These are phyloP conservation scores for Diplocarpon mali DNA, from an alignment of 2,329 filamentous ascomycete genomes.

Conservation along the genomic window DNA sequence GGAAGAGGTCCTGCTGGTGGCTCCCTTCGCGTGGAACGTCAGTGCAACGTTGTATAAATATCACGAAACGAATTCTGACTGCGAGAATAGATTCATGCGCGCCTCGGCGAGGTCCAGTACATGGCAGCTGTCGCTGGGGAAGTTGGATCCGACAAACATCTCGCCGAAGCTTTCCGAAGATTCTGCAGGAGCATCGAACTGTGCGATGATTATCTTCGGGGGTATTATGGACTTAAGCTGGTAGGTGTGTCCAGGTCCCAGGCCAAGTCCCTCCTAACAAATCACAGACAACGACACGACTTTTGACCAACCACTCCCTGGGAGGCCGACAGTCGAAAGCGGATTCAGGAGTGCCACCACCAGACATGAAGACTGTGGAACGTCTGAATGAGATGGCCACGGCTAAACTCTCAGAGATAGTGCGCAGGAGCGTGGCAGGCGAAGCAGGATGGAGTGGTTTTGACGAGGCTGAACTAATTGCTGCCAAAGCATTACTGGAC, in stretches of 20 bases:
- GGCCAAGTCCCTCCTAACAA: constrained; percentile 12
- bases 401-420: constrained; percentile 64
- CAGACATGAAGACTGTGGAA: constrained; percentile 47
- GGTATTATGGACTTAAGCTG: constrained; percentile 83
- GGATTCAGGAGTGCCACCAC: constrained; percentile 38
- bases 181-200: constrained; percentile 89
- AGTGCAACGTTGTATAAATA: constrained; percentile 27
- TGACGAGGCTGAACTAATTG: constrained; percentile 58
- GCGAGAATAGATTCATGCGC: constrained; percentile 61
- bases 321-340: constrained; percentile 36
- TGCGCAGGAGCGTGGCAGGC: constrained; percentile 47
- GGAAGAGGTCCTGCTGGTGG: constrained; percentile 79
- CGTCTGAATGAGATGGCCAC: constrained; percentile 64
- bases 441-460: constrained; percentile 65
- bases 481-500: constrained; percentile 45
- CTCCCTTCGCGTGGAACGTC: constrained; percentile 93
- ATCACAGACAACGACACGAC: constrained; percentile 23
- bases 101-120: constrained; percentile 72
- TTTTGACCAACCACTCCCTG: constrained; percentile 36
- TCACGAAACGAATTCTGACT: constrained; percentile 21
- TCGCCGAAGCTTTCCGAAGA: constrained; percentile 67
- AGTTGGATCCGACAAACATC: constrained; percentile 35
- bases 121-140: constrained; percentile 46
- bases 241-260: constrained; percentile 34
- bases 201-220: constrained; percentile 84